A percentile compares a stretch with the other conserved stretches of the same genome.
Conservation (phyloP, 192 early-diverging fungal genomes). For the Chytriomyces confervae region DNA sequence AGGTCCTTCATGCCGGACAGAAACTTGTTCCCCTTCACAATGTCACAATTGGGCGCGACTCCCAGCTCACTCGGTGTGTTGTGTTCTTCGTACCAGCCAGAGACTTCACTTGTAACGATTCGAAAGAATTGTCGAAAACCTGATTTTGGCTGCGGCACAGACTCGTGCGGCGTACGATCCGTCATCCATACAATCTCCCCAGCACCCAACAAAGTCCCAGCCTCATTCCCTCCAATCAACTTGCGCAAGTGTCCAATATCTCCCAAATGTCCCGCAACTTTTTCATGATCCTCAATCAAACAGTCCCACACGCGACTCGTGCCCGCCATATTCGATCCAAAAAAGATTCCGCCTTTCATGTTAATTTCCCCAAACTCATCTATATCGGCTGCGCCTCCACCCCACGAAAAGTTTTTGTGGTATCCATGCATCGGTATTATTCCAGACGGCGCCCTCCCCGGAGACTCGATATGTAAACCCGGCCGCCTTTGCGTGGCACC, state of each 20-base stretch:
- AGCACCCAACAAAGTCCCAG: neutral
- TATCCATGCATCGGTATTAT: too few species aligned
- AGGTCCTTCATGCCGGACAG: too few species aligned
- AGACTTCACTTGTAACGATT: neutral
- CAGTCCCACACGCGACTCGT: conserved; percentile 3
- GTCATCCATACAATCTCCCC: conserved; percentile 8
- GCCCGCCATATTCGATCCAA: neutral
- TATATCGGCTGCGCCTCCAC: too few species aligned
- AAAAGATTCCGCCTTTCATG: conserved; percentile 4
- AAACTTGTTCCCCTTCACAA: conserved; percentile 19
- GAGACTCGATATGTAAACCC: conserved; percentile 13
- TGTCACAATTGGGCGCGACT: neutral
- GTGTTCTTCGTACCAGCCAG: neutral
- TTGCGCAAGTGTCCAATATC: conserved; percentile 8
- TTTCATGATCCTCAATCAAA: neutral
- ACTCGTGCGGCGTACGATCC: conserved; percentile 18
- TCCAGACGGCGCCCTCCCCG: neutral
- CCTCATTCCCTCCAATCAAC: neutral
- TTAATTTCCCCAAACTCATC: too few species aligned
- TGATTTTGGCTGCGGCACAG: neutral
- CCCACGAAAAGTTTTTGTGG: too few species aligned
- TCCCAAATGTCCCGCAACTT: neutral
- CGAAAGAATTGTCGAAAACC: conserved; percentile 14
- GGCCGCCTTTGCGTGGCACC: neutral
- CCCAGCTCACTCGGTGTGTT: neutral